Conservation (phyloP, 768 basidiomycete genomes). For the Lactarius tabidus region DNA sequence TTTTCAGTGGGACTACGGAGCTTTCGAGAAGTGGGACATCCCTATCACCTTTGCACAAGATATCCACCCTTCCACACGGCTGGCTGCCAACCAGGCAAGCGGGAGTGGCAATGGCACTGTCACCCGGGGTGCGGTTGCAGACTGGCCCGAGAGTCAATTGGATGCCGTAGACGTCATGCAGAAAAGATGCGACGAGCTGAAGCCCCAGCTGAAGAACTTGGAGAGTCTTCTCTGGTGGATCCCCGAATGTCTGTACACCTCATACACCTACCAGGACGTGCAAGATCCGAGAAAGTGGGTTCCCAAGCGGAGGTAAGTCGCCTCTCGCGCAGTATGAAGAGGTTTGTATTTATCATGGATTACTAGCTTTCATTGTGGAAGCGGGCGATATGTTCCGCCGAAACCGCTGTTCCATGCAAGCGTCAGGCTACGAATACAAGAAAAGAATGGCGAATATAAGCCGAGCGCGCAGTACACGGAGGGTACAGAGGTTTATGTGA, state of each 20-base stretch:
- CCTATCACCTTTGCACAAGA: neutral
- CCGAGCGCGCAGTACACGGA: constrained; percentile 52
- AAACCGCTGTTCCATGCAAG: constrained; percentile 60
- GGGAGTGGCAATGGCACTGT: neutral
- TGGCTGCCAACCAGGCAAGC: neutral
- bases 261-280: constrained; percentile 49
- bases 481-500: constrained; percentile 47
- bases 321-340: neutral
- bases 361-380: constrained; percentile 51
- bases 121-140: neutral
- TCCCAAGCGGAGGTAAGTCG: constrained; percentile 48
- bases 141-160: neutral
- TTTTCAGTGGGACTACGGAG: constrained; percentile 13
- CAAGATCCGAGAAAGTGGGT: constrained; percentile 54
- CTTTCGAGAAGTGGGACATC: constrained; percentile 16
- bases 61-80: neutral
- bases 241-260: constrained; percentile 60
- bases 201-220: constrained; percentile 39
- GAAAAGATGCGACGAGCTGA: constrained; percentile 52
- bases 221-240: constrained; percentile 56
- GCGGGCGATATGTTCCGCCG: constrained; percentile 46
- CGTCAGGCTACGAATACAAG: constrained; percentile 56
- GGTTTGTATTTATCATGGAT: neutral
- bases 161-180: constrained; percentile 38
- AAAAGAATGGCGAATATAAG: constrained; percentile 46